Percentiles rank a stretch among this genome's conserved stretches.
These are phyloP conservation scores for Aschersonia sp. DNA, from an alignment of 2,329 filamentous ascomycete species.

Conservation along the genomic window DNA sequence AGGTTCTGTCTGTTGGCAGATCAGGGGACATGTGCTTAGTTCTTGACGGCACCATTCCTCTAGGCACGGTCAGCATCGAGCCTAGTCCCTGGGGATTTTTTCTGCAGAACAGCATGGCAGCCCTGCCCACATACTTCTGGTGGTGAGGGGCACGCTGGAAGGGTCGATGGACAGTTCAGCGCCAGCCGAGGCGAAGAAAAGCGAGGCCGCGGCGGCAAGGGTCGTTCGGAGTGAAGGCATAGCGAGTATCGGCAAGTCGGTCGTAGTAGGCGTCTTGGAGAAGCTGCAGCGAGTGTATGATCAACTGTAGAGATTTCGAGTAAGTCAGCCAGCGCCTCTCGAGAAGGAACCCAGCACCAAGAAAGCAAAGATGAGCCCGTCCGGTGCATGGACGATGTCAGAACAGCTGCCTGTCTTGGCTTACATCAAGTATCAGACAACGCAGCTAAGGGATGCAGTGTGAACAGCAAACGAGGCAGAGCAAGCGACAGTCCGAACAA, in stretches of 20 bases:
- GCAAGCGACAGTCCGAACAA: too few relatives aligned
- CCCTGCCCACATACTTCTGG: conserved; percentile 29
- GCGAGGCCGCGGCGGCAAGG: conserved; percentile 33
- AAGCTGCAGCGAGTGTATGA: not conserved
- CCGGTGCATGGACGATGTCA: too few relatives aligned
- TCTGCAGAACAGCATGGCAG: not conserved
- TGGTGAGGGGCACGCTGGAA: conserved; percentile 34
- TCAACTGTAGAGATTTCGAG: too few relatives aligned
- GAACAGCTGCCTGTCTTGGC: too few relatives aligned
- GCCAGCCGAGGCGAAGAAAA: conserved; percentile 36
- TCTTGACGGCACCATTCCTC: conserved; percentile 54
- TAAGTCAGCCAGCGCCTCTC: not conserved
- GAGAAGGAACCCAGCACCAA: not conserved
- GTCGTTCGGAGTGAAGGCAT: conserved; percentile 43
- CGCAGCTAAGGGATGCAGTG: too few relatives aligned
- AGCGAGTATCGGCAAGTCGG: conserved; percentile 5
- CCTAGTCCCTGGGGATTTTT: not conserved
- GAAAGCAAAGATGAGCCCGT: too few relatives aligned
- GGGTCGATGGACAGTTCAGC: conserved; percentile 50
- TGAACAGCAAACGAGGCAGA: too few relatives aligned
- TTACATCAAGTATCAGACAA: too few relatives aligned
- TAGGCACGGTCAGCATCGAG: conserved; percentile 10
- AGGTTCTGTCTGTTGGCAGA: conserved; percentile 49
- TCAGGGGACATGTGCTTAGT: conserved; percentile 50
- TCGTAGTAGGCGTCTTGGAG: conserved; percentile 36